Evolutionary conservation across 2,329 filamentous ascomycete species (phyloP).

Genomic region (Leptographium galeiforme): DNA sequence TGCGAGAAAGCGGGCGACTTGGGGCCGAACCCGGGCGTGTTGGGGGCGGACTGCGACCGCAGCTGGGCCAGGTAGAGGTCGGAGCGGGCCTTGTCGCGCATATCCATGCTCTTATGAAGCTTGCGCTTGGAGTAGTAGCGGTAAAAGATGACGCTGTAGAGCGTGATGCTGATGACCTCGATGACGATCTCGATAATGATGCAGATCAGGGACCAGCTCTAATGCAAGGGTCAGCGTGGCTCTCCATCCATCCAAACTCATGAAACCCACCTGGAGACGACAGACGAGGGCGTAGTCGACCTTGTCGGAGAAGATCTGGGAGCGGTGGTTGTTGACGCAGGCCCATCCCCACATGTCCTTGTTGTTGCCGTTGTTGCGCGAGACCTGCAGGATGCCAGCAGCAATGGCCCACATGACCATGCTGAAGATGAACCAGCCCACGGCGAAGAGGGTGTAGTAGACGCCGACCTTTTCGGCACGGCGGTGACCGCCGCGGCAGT

Average conservation of each 20-base stretch:
- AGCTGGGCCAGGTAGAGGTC: conserved; percentile 88
- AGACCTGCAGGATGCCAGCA: conserved; percentile 70
- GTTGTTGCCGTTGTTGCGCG: conserved; percentile 56
- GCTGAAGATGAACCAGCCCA: conserved; percentile 86
- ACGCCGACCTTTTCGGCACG: conserved; percentile 85
- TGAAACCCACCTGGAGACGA: conserved; percentile 56
- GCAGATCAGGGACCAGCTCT: conserved; percentile 95
- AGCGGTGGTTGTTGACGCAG: conserved; percentile 78
- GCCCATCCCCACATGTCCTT: conserved; percentile 98
- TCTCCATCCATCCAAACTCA: not conserved
- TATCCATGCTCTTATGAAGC: conserved; percentile 92
- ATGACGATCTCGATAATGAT: conserved; percentile 94
- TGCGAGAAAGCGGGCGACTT: conserved; percentile 45
- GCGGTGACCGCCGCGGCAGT: conserved; percentile 77
- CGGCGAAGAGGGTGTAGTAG: conserved; percentile 90
- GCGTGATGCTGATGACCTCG: conserved; percentile 77
- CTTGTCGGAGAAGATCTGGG: conserved; percentile 63
- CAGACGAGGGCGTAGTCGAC: conserved; percentile 85
- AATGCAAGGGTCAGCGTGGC: conserved; percentile 6
- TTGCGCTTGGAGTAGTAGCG: conserved; percentile 93
- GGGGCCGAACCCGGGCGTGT: conserved; percentile 78
- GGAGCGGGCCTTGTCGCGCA: conserved; percentile 83
- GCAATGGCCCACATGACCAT: conserved; percentile 86
- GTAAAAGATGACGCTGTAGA: conserved; percentile 94
- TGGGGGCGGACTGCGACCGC: conserved; percentile 76